phyloP scores from a whole-genome alignment of 371 early-diverging fungal genomes.

The Syncephalis fuscata region DNA sequence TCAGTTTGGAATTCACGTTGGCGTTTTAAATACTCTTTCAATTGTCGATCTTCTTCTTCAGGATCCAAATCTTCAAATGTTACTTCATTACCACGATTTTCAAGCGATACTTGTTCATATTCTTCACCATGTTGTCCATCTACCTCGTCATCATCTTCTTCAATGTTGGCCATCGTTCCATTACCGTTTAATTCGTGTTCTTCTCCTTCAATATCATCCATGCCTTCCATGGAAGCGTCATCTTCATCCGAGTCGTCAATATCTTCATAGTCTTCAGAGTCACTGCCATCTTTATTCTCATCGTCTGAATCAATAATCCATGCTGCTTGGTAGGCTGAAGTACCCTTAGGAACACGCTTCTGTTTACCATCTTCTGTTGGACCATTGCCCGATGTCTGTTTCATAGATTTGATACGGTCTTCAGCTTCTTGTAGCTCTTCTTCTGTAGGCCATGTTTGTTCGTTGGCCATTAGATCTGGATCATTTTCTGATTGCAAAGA shows the following conservation, averaged over 20 bases:
- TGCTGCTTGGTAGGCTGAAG: slow-evolving; percentile 90
- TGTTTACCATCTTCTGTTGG: slow-evolving; percentile 21
- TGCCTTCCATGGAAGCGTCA: slow-evolving; percentile 5
- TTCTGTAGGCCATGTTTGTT: slow-evolving; percentile 97
- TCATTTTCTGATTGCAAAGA: slow-evolving; percentile 65
- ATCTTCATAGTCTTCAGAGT: slow-evolving; percentile 41
- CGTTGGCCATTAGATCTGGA: slow-evolving; percentile 76
- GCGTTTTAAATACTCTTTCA: slow-evolving; percentile 48
- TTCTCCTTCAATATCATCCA: too few species aligned
- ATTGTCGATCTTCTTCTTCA: slow-evolving; percentile 19
- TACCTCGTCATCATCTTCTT: slow-evolving; percentile 12
- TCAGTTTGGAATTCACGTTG: slow-evolving; percentile 51
- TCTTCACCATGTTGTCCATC: slow-evolving; percentile 7
- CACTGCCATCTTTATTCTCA: slow-evolving; percentile 32
- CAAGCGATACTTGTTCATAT: slow-evolving; percentile 19
- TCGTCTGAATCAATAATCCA: slow-evolving; percentile 82
- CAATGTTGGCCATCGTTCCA: too few species aligned
- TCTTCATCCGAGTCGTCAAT: slow-evolving; percentile 14
- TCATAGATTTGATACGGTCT: slow-evolving; percentile 11
- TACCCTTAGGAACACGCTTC: slow-evolving; percentile 83
- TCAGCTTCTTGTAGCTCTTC: slow-evolving; percentile 79
- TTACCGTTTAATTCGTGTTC: too few species aligned
- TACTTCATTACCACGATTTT: slow-evolving; percentile 15
- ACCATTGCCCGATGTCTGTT: slow-evolving; percentile 6
- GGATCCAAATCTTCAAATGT: slow-evolving; percentile 20